These are phyloP conservation scores for Miscanthus lutarioriparius DNA, from an alignment of 176 grass and related monocot genomes.

Conservation along the genomic window DNA sequence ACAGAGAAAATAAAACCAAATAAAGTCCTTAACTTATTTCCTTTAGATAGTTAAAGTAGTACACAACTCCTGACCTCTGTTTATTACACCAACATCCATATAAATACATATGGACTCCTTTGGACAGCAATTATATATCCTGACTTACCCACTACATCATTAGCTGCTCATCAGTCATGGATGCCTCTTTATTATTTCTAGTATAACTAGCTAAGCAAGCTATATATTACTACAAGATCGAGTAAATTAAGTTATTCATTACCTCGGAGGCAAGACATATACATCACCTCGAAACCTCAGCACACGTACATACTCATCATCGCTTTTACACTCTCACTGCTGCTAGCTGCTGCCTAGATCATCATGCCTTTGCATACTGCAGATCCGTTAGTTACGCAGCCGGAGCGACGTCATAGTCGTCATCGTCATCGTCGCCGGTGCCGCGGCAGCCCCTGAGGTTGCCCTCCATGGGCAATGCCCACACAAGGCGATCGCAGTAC, in stretches of 20 bases:
- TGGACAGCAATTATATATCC: neutral
- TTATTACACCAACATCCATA: neutral
- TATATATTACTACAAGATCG: neutral
- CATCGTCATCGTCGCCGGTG: conserved; percentile 38
- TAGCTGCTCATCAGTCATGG: too few relatives aligned
- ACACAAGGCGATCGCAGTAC: neutral
- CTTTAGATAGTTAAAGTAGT: neutral
- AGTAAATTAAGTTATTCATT: neutral
- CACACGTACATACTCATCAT: neutral
- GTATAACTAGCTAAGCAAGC: neutral
- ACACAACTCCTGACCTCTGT: neutral
- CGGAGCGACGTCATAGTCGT: conserved; percentile 43
- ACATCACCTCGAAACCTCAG: neutral
- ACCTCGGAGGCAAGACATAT: conserved; percentile 23
- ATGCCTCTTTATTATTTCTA: neutral
- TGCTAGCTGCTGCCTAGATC: neutral
- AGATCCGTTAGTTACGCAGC: conserved; percentile 21
- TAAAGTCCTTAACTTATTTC: too few relatives aligned
- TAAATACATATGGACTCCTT: neutral
- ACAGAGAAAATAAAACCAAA: neutral
- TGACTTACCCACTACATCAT: neutral
- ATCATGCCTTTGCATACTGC: neutral
- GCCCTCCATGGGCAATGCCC: conserved; percentile 9
- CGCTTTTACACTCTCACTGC: neutral
- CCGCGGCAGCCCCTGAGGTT: neutral